phyloP scores from a whole-genome alignment of 2,329 filamentous ascomycete species.

The Beauveria scarabaeidicola region DNA sequence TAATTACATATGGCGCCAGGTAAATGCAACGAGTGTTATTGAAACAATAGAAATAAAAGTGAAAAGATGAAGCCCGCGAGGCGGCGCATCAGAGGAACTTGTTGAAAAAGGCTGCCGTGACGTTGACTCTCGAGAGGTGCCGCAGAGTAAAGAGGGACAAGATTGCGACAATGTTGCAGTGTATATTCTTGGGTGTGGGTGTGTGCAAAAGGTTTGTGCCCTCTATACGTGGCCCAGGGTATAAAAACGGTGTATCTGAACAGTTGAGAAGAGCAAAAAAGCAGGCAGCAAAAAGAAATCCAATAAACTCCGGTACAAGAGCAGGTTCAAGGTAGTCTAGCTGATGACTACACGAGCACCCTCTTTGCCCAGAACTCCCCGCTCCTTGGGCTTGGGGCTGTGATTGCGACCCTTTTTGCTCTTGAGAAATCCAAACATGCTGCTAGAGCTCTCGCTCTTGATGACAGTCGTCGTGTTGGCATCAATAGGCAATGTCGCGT shows the following conservation, averaged over 20 bases:
- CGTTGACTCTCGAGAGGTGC: background rate
- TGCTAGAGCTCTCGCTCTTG: conserved; percentile 51
- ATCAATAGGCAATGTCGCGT: conserved; percentile 63
- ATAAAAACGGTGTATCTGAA: conserved; percentile 9
- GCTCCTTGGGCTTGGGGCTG: conserved; percentile 89
- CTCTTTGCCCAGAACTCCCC: conserved; percentile 89
- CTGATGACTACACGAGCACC: conserved; percentile 77
- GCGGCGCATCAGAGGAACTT: background rate
- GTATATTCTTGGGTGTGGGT: background rate
- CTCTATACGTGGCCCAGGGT: conserved; percentile 8
- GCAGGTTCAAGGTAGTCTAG: conserved; percentile 24
- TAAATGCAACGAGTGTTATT: background rate
- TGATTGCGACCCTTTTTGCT: conserved; percentile 84
- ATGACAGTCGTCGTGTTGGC: conserved; percentile 45
- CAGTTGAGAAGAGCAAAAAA: background rate
- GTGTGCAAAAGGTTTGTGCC: background rate
- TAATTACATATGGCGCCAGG: background rate
- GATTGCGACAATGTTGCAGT: background rate
- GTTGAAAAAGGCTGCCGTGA: background rate
- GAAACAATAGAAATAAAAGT: background rate
- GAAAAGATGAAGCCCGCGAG: background rate
- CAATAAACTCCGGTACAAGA: background rate
- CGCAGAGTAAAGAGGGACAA: background rate
- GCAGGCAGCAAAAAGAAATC: background rate
- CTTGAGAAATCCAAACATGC: conserved; percentile 83